Base-by-base conservation (phyloP, 495 filamentous ascomycete species). In the Entonaema liquescens region DNA sequence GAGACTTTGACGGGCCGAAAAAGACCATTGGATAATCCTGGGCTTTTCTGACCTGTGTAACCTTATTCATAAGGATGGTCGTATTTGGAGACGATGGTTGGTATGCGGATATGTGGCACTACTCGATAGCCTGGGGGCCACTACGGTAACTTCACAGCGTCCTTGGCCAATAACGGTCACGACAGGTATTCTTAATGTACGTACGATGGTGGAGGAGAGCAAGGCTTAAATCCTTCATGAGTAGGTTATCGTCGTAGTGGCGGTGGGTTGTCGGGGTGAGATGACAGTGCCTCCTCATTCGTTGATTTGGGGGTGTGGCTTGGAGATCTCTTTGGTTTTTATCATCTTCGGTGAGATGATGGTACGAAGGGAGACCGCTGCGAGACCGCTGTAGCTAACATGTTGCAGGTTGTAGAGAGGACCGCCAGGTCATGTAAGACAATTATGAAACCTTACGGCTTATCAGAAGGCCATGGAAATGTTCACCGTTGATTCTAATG, bases 171-270 rank as follows among this genome's bases (percentile, higher is more conserved):
- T 72, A 29, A 42, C 19, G n/a, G 29, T 17, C 38, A 11, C 11
- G 26, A 26, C 33, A 49, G 44, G 40, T 15, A 25, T 26, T 65
- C 50, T 35, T 64, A 17, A 55, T 56, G 38, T 65, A 57, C 65
- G 53, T 60, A 23, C 31, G 33, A 64, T 60, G 19, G 55, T 65
- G 53, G 54, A 73, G 70, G 44, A 52, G 29, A 15, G 64, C 70
- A 67, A 71, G 62, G 62, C 65, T 55, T 29, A 44, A 58, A 73
- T 73, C 70, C 70, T 69, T 73, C 65, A 28, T n/a, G 58, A 59
- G 54, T 52, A 62, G 29, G 49, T 59, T 25, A 65, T 66, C 19
- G 61, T 59, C 19, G 57, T 50, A 66, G 42, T 59, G 57, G 58
- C 64, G 65, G 70, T 72, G 60, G 63, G 56, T 29, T 60, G 49